Evolutionary conservation across 2,329 filamentous ascomycete genomes (phyloP), one percentile per base, ranked within the genome.

Genomic region (Botryosphaeria dothidea): DNA sequence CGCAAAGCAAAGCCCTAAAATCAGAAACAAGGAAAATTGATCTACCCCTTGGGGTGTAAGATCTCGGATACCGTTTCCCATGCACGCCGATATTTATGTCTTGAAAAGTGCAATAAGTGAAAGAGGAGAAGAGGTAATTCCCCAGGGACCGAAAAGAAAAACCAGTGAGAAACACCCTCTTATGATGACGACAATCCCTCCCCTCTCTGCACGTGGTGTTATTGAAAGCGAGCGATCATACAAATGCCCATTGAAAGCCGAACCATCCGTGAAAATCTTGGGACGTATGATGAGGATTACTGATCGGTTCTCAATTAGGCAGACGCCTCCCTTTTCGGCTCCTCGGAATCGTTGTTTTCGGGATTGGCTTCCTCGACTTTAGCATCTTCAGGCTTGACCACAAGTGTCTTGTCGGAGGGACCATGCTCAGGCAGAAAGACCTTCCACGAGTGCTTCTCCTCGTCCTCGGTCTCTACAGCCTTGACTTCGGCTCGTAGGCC

Each of bases 401-500:
- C 56, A 8, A 46, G 27, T 7, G 29, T 36, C 56, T 46, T 46
- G 19, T 60, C 56, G 4, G 56, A 46, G 9, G n/a, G 19, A 13
- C 8, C n/a, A 27, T 41, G 34, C n/a, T 60, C 6, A 13, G 56
- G 41, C 7, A 60, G 41, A 52, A 21, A 56, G 23, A 58, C 19
- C 57, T n/a, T 65, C 62, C 63, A 65, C 13, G 54, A 61, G 17
- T 65, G 63, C 17, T 75, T 72, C 7, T 77, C 75, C 11, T 69
- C 60, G 8, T 73, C 73, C 41, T 74, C 70, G 0, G 54, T 45
- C 5, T 64, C 46, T 8, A 75, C 65, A 3, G 69, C 69, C 66
- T 74, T 73, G 17, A 92, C 83, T 25, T 86, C 80, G 19, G 92
- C 82, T 65, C 82, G 78, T 76, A 92, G 88, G 36, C 85, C 81